Percentiles rank a stretch among this genome's conserved stretches.
phyloP scores from a whole-genome alignment of 805 yeast species.

The Candida pseudofarinosa region DNA sequence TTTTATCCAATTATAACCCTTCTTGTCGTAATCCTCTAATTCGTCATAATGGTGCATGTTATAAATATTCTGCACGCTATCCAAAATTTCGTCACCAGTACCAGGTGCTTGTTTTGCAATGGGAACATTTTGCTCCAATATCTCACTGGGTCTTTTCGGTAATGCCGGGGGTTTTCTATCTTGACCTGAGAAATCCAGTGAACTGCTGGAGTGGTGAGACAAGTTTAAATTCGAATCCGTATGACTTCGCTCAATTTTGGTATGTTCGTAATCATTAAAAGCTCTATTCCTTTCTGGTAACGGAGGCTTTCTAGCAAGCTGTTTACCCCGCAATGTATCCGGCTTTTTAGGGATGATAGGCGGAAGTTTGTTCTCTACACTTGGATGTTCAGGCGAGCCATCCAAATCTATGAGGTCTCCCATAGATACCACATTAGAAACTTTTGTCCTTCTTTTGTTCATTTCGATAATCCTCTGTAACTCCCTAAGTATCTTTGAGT shows the following conservation, averaged over 20 bases:
- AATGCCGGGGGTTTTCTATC: constrained; percentile 28
- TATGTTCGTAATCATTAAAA: not conserved
- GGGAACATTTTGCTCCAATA: not conserved
- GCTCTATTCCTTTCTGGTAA: constrained; percentile 22
- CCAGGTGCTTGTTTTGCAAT: not conserved
- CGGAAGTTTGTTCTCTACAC: constrained; percentile 18
- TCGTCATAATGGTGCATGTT: constrained; percentile 24
- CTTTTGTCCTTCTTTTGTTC: constrained; percentile 10
- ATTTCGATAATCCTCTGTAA: constrained; percentile 18
- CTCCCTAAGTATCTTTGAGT: constrained; percentile 27
- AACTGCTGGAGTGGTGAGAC: constrained; percentile 1
- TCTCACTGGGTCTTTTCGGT: constrained; percentile 15
- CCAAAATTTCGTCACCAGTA: constrained; percentile 12
- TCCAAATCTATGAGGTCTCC: constrained; percentile 38
- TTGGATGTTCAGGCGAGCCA: constrained; percentile 18
- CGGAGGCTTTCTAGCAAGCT: constrained; percentile 26
- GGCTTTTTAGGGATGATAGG: constrained; percentile 53
- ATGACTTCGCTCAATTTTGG: constrained; percentile 1
- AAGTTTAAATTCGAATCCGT: constrained; percentile 4
- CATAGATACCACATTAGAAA: constrained; percentile 9
- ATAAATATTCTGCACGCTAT: constrained; percentile 21
- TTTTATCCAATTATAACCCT: constrained; percentile 37
- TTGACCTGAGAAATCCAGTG: constrained; percentile 1
- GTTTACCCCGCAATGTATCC: constrained; percentile 28
- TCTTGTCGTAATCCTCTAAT: constrained; percentile 32